Conservation (phyloP, 805 yeast genomes). For the Metschnikowia sp. region DNA sequence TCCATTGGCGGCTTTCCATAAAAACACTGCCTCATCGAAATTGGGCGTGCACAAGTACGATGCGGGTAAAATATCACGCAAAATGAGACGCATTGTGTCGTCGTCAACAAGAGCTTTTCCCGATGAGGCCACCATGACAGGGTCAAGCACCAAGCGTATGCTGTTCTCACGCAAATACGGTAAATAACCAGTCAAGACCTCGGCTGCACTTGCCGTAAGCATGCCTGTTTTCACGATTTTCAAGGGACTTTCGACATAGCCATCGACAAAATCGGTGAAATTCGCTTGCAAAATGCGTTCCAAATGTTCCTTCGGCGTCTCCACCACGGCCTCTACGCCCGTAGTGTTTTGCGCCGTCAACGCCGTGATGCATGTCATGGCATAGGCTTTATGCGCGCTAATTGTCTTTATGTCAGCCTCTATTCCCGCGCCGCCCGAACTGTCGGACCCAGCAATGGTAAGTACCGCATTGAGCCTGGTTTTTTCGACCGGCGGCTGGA, state of each 20-base stretch:
- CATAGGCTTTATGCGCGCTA: slow-evolving; percentile 71
- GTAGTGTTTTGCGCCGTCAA: slow-evolving; percentile 75
- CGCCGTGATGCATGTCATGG: slow-evolving; percentile 72
- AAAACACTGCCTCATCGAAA: slow-evolving; percentile 55
- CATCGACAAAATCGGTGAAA: slow-evolving; percentile 52
- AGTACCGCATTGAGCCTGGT: slow-evolving; percentile 16
- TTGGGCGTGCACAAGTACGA: slow-evolving; percentile 76
- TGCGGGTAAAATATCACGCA: slow-evolving; percentile 44
- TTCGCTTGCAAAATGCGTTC: slow-evolving; percentile 49
- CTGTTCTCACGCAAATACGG: slow-evolving; percentile 23
- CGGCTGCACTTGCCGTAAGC: slow-evolving; percentile 56
- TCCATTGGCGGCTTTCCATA: slow-evolving; percentile 25
- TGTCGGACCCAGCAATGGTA: slow-evolving; percentile 70
- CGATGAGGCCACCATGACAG: slow-evolving; percentile 81
- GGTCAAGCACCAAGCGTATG: slow-evolving; percentile 62
- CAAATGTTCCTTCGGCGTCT: slow-evolving; percentile 44
- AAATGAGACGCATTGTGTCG: slow-evolving; percentile 41
- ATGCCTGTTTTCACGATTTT: slow-evolving; percentile 78
- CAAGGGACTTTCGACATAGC: slow-evolving; percentile 28
- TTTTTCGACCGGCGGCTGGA: not conserved
- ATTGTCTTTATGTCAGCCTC: slow-evolving; percentile 86
- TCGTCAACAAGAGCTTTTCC: slow-evolving; percentile 58
- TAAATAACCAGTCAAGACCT: slow-evolving; percentile 39
- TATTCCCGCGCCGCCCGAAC: slow-evolving; percentile 89
- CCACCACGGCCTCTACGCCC: slow-evolving; percentile 41